These are phyloP conservation scores for Fallopia convolvulus DNA, from an alignment of 148 eudicot species.

Conservation along the genomic window DNA sequence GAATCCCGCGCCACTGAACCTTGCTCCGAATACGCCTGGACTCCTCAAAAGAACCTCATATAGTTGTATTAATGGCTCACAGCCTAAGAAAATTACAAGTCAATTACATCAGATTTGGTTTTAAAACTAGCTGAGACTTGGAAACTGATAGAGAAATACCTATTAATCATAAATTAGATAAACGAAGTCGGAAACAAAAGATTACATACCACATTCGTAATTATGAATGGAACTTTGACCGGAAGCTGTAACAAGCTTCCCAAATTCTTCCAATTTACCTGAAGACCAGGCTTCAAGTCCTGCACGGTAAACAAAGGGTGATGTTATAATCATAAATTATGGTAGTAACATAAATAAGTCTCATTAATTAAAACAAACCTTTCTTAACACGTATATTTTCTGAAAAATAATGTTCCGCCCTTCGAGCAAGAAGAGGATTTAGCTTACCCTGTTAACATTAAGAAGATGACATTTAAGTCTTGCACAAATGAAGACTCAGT, in stretches of 20 bases:
- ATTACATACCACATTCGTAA: conserved; percentile 77
- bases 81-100: conserved; percentile 36
- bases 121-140: not conserved
- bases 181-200: not conserved
- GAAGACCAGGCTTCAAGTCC: conserved; percentile 93
- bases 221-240: conserved; percentile 91
- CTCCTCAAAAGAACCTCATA: conserved; percentile 70
- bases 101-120: not conserved
- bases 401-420: conserved; percentile 96
- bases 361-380: conserved; percentile 30
- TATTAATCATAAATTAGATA: not conserved
- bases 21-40: conserved; percentile 80
- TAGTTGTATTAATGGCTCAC: conserved; percentile 80
- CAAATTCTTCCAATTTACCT: conserved; percentile 78
- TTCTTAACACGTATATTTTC: conserved; percentile 72
- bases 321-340: not conserved
- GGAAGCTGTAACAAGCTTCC: conserved; percentile 76
- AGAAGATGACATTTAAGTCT: not conserved
- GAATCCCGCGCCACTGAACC: conserved; percentile 98
- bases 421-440: conserved; percentile 63
- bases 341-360: not conserved
- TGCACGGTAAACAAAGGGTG: conserved; percentile 15
- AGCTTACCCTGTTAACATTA: conserved; percentile 44
- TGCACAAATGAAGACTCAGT: not conserved
- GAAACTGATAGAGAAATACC: not conserved